These are phyloP conservation scores for Suhomyces maxii DNA, from an alignment of 1,139 yeast genomes.

Conservation along the genomic window DNA sequence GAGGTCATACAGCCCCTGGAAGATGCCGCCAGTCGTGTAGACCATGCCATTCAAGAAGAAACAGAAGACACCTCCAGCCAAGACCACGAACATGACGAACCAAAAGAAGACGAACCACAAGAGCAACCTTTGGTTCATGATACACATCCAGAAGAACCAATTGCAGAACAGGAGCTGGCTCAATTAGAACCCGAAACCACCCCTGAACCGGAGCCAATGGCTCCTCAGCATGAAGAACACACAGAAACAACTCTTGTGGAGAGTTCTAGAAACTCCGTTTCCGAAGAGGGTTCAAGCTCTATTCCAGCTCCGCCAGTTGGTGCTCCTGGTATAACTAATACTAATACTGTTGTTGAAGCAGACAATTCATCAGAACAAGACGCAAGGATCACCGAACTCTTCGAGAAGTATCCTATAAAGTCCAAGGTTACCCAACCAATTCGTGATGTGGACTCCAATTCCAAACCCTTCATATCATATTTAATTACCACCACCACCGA, in stretches of 20 bases:
- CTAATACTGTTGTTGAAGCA: too few relatives aligned
- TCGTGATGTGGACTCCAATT: constrained; percentile 73
- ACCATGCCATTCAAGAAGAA: constrained; percentile 6
- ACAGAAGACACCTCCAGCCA: constrained; percentile 2
- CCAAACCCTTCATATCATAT: constrained; percentile 80
- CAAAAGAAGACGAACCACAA: neutral
- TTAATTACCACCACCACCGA: constrained; percentile 65
- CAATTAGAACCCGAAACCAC: neutral
- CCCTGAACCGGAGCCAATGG: neutral
- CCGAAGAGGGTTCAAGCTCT: neutral
- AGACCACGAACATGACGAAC: neutral
- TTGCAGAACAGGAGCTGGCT: neutral
- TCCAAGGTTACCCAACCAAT: constrained; percentile 67
- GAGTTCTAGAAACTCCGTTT: neutral
- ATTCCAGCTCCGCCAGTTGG: too few relatives aligned
- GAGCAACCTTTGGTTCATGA: neutral
- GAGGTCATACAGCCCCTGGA: constrained; percentile 23
- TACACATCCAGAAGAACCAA: neutral
- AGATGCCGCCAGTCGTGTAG: neutral
- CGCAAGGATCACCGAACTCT: constrained; percentile 7
- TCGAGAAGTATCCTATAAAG: constrained; percentile 30
- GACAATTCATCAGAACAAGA: neutral
- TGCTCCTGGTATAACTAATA: too few relatives aligned
- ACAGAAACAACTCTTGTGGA: constrained; percentile 1
- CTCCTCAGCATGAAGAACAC: neutral